Base-by-base conservation (phyloP, 768 basidiomycete species). In the Leccinum fibrillosum region DNA sequence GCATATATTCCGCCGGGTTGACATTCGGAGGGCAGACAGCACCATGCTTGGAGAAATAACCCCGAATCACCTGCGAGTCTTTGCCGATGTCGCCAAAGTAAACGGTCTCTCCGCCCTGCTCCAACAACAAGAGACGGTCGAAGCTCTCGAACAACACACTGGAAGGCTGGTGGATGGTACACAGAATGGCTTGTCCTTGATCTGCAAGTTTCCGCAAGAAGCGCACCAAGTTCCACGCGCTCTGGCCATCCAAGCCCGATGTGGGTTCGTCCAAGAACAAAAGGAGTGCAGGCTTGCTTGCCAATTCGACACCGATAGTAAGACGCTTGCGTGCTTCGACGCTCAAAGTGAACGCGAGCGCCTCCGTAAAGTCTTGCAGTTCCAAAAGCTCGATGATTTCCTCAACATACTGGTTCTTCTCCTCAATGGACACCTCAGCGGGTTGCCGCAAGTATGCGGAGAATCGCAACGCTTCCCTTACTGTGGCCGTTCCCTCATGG, bases 231-330 rank as follows among this genome's bases (percentile, higher is more conserved):
- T 89, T 87, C 89, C 89, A 92, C 3, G 92, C 90, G 54, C 85
- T 87, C 67, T 83, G 82, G 39, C 78, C 77, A 63, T 86, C 85
- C 55, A 86, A 69, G 57, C 83, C 81, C 11, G 82, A 82, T 3
- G 82, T 83, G 15, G 82, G 80, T 66, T 81, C 78, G 59, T 80
- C 76, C 37, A 68, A 55, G 51, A 66, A 60, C 52, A 68, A 52
- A 5, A 68, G 64, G 13, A 72, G 65, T 0, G 60, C 60, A 1
- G 67, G 66, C 21, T 94, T 93, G 72, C 89, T 89, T 17, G 92
- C 92, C 8, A 96, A 80, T 70, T 95, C 93, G 55, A 95, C 93
- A 57, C 91, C 94, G 64, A 95, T 95, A 2, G 93, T 94, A 23
- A 94, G 79, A 10, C 92, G 86, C 70, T 95, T 95, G 60, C 91